Evolutionary conservation across 2,329 filamentous ascomycete species (phyloP).

Genomic region (Fusarium humuli): DNA sequence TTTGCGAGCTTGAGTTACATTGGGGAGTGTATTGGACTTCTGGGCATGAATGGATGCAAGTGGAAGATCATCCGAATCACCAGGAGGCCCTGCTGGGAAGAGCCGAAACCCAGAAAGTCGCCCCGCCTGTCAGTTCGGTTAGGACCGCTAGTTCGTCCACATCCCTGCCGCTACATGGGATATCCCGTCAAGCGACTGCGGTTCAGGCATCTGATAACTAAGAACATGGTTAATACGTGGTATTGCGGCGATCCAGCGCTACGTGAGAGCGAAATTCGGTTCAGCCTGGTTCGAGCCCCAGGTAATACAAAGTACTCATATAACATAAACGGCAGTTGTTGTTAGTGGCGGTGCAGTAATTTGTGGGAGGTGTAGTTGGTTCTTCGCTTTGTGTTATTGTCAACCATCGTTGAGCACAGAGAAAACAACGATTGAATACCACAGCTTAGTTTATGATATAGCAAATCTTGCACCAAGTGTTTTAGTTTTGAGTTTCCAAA

Average conservation of each 20-base stretch:
- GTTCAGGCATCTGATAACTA: slow-evolving; percentile 19
- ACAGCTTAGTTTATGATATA: background rate
- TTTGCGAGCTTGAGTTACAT: slow-evolving; percentile 24
- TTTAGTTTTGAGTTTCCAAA: background rate
- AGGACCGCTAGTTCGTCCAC: slow-evolving; percentile 35
- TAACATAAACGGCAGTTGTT: background rate
- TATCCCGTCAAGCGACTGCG: slow-evolving; percentile 9
- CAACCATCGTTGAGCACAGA: background rate
- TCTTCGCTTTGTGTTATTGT: background rate
- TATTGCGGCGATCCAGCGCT: slow-evolving; percentile 8
- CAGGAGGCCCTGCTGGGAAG: slow-evolving; percentile 12
- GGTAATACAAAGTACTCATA: background rate
- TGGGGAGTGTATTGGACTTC: slow-evolving; percentile 13
- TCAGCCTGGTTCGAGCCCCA: background rate
- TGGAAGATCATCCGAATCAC: slow-evolving; percentile 27
- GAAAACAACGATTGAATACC: background rate
- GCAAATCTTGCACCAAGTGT: background rate
- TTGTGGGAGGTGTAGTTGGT: background rate
- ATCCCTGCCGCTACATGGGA: slow-evolving; percentile 26
- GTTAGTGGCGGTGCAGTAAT: background rate
- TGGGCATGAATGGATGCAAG: slow-evolving; percentile 22
- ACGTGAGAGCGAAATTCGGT: slow-evolving; percentile 3
- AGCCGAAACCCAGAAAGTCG: slow-evolving; percentile 23
- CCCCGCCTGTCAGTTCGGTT: slow-evolving; percentile 42
- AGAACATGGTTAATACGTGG: background rate